Evolutionary conservation across 1,284 basidiomycete species (phyloP), one percentile per base, ranked within the genome.

Genomic region (Marasmius sp.): DNA sequence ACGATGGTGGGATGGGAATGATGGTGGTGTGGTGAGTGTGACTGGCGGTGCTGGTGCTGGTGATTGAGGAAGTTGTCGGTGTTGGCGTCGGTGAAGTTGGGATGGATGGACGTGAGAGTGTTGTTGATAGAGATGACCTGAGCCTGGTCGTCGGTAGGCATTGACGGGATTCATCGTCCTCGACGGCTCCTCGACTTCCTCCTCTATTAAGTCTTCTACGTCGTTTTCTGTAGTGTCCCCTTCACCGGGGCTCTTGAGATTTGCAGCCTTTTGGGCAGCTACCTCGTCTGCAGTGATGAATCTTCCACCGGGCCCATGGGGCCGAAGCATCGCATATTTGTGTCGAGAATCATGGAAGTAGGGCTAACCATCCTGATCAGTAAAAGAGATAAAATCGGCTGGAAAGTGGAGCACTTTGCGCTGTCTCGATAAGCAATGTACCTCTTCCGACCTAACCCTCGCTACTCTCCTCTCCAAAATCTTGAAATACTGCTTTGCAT

Each of bases 291-390:
- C 93, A 6, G 95, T 98, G 67, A 98, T 86, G 81, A 98, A 98
- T 37, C 97, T 88, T 20, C 97, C 97, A 34, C 97, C 97, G 43
- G 97, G 96, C 1, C 97, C 97, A 65, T 97, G 27, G 2, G 97
- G 97, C 39, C 97, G 87, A 49, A 95, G 89, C 89, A 98, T 97
- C 14, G 97, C 97, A 77, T 99, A 97, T 68, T 95, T 94, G 80
- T 99, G 97, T 51, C 97, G 88, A 27, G 94, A 97, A 74, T 98
- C 96, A 70, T 98, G 96, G 33, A 98, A 87, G 78, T 98, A 98
- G 1, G 96, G 96, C 94, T 98, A 64, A 61, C 54, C 48, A 41
- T 64, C 56, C 57, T 64, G 38, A 36, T 53, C 49, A 61, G 20
- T 27, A 12, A 39, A 50, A 45, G 10, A 22, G 22, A 27, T 49